phyloP scores from a whole-genome alignment of 2,329 filamentous ascomycete species.

The Aspergillus latus region DNA sequence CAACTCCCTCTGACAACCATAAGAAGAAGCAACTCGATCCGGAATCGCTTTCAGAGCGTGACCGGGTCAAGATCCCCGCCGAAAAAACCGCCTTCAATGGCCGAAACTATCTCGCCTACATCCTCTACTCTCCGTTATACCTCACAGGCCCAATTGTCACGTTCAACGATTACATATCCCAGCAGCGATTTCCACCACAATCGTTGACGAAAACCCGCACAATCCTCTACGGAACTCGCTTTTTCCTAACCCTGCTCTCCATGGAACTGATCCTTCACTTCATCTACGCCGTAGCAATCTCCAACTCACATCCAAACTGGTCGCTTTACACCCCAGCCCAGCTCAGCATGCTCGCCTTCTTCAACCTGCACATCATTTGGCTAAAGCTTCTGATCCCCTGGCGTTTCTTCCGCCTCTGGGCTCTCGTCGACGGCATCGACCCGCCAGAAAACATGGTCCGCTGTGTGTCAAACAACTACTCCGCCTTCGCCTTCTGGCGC shows the following conservation, averaged over 20 bases:
- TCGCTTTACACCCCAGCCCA: conserved; percentile 79
- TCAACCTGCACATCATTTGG: conserved; percentile 98
- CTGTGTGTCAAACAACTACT: conserved; percentile 94
- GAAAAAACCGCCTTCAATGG: conserved; percentile 69
- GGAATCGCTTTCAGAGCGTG: conserved; percentile 79
- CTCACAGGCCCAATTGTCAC: conserved; percentile 90
- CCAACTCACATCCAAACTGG: conserved; percentile 78
- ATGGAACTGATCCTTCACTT: conserved; percentile 94
- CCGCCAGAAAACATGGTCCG: conserved; percentile 98
- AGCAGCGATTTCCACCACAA: conserved; percentile 70
- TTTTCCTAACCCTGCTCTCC: conserved; percentile 72
- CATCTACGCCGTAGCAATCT: conserved; percentile 91
- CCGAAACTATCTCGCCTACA: conserved; percentile 85
- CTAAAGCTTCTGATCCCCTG: conserved; percentile 93
- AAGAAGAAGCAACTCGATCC: conserved; percentile 99
- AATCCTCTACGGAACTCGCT: conserved; percentile 77
- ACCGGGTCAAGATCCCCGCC: conserved; percentile 77
- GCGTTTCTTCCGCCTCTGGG: conserved; percentile 99
- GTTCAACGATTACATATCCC: conserved; percentile 96
- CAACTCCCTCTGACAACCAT: conserved; percentile 30
- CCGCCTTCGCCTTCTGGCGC: conserved; percentile 88
- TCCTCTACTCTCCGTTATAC: conserved; percentile 89
- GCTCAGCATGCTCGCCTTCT: conserved; percentile 85
- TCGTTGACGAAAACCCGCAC: conserved; percentile 72
- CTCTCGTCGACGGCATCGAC: conserved; percentile 84